Evolutionary conservation across 2,329 filamentous ascomycete genomes (phyloP).

Genomic region (Stemphylium lycopersici): DNA sequence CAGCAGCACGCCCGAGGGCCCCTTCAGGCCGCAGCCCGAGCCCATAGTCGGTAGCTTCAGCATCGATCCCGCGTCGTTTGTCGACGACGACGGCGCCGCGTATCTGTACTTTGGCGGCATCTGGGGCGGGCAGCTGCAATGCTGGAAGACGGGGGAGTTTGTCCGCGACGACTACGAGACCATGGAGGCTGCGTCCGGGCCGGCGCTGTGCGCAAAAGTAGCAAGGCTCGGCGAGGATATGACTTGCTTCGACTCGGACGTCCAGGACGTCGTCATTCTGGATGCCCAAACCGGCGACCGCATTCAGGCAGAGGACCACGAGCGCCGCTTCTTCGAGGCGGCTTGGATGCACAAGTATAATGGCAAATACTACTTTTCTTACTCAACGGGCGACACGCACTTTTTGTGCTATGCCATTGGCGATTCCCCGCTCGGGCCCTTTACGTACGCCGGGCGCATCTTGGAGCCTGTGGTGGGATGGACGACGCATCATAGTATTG

Average conservation of each 20-base stretch:
- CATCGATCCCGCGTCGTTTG: conserved; percentile 78
- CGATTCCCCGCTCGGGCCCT: conserved; percentile 70
- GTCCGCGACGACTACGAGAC: conserved; percentile 49
- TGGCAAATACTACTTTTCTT: conserved; percentile 75
- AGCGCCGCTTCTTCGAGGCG: conserved; percentile 78
- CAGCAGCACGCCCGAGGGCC: conserved; percentile 68
- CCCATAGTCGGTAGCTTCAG: conserved; percentile 73
- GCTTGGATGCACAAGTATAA: conserved; percentile 78
- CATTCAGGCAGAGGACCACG: conserved; percentile 71
- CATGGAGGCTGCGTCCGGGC: conserved; percentile 46
- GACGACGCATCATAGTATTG: conserved; percentile 83
- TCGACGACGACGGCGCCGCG: conserved; percentile 69
- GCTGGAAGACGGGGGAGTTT: conserved; percentile 69
- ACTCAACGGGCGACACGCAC: conserved; percentile 80
- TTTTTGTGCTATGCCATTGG: conserved; percentile 73
- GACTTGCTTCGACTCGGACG: conserved; percentile 62
- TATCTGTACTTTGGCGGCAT: conserved; percentile 80
- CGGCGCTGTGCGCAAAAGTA: conserved; percentile 70
- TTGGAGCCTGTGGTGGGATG: conserved; percentile 78
- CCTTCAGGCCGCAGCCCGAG: conserved; percentile 69
- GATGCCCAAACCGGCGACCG: conserved; percentile 62
- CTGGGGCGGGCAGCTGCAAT: conserved; percentile 82
- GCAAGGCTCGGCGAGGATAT: conserved; percentile 70
- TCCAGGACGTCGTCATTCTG: conserved; percentile 68
- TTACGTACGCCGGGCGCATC: conserved; percentile 73